Evolutionary conservation across 495 filamentous ascomycete species (phyloP).

Genomic region (Amniculicola lignicola): DNA sequence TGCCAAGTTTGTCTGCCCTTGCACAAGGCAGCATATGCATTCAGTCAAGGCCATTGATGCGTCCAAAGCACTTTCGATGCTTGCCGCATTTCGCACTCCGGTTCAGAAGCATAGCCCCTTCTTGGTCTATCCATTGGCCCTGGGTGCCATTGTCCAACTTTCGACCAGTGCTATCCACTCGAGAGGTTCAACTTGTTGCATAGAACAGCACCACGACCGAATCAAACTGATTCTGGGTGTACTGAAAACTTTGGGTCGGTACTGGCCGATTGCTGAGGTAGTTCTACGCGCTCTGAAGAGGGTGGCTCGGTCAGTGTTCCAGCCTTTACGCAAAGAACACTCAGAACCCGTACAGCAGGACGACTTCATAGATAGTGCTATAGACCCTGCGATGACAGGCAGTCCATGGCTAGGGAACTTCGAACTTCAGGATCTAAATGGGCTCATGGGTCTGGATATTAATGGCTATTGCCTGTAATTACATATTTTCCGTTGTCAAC

Average conservation of each 20-base stretch:
- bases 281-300: background rate
- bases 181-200: background rate
- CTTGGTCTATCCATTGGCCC: background rate
- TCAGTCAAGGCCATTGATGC: slow-evolving; percentile 6
- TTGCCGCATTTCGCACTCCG: slow-evolving; percentile 1
- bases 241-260: slow-evolving; percentile 1
- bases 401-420: background rate
- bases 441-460: slow-evolving; percentile 2
- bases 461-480: background rate
- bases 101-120: slow-evolving; percentile 3
- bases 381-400: slow-evolving; percentile 1
- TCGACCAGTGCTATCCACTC: background rate
- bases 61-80: slow-evolving; percentile 7
- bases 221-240: slow-evolving; percentile 1
- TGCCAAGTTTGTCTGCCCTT: slow-evolving; percentile 1
- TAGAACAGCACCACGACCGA: slow-evolving; percentile 2
- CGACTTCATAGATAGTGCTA: background rate
- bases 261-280: background rate
- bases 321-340: background rate
- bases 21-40: slow-evolving; percentile 1
- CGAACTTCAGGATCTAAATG: slow-evolving; percentile 8
- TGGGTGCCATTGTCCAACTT: slow-evolving; percentile 1
- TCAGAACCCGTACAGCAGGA: background rate
- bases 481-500: background rate
- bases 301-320: background rate